Conservation (phyloP, 352 stramenopile species). For the Pythium insidiosum region DNA sequence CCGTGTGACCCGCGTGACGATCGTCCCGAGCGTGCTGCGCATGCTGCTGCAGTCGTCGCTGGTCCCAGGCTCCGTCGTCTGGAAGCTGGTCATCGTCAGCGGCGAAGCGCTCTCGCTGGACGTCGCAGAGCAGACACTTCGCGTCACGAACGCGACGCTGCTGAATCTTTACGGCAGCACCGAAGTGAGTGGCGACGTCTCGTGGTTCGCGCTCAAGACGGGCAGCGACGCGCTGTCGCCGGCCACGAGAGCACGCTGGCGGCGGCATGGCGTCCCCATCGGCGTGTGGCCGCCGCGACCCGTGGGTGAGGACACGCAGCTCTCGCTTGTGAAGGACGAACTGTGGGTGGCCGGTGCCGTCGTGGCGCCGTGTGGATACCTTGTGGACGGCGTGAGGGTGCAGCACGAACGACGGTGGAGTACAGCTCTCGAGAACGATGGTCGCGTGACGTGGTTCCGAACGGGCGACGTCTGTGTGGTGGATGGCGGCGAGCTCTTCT, state of each 20-base stretch:
- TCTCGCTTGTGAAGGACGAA: constrained; percentile 18
- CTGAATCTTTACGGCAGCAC: constrained; percentile 65
- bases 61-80: no score
- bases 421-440: background rate
- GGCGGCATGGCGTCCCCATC: constrained; percentile 33
- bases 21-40: constrained; percentile 41
- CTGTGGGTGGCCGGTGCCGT: constrained; percentile 26
- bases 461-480: constrained; percentile 40
- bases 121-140: constrained; percentile 14
- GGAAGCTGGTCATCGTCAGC: constrained; percentile 39
- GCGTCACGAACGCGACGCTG: constrained; percentile 17
- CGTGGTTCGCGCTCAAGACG: constrained; percentile 24
- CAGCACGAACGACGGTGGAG: no score
- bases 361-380: constrained; percentile 28
- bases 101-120: constrained; percentile 29
- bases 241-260: constrained; percentile 17
- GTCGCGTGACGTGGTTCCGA: constrained; percentile 15
- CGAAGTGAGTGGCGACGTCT: constrained; percentile 55
- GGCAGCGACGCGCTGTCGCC: constrained; percentile 6
- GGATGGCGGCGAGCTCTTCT: constrained; percentile 23
- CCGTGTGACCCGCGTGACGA: constrained; percentile 32
- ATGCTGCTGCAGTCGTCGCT: constrained; percentile 24
- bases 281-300: constrained; percentile 12
- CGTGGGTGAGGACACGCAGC: constrained; percentile 18
- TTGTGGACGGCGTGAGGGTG: constrained; percentile 1